Evolutionary conservation across 2,329 filamentous ascomycete species (phyloP).

Genomic region (Onygenales sp.): DNA sequence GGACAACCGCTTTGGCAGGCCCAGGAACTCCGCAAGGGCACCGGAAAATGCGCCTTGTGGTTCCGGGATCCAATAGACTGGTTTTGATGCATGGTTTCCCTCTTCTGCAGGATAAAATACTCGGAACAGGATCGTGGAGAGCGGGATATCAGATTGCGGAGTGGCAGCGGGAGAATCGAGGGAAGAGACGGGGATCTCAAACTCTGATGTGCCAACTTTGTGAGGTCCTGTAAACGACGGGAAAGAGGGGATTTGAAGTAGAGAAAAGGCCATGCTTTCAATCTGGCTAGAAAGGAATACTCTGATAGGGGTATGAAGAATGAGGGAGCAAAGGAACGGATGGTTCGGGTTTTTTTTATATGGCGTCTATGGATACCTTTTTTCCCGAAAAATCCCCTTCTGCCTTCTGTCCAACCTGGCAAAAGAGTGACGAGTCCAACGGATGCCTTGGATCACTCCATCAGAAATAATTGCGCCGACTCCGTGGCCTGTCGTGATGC

Average conservation of each 20-base stretch:
- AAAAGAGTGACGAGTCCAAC: too few species aligned
- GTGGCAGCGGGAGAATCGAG: constrained; percentile 42
- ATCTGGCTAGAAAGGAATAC: background rate
- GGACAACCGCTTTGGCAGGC: constrained; percentile 46
- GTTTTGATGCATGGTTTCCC: constrained; percentile 39
- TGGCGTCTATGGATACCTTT: background rate
- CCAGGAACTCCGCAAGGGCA: constrained; percentile 68
- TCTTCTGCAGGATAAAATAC: constrained; percentile 65
- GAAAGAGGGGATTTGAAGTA: constrained; percentile 56
- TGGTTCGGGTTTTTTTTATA: background rate
- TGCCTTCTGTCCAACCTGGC: too few species aligned
- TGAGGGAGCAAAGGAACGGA: background rate
- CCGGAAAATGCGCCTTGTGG: constrained; percentile 66
- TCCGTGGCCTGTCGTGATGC: background rate
- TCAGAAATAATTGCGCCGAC: background rate
- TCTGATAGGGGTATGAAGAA: background rate
- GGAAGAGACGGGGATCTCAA: constrained; percentile 61
- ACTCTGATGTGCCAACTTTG: constrained; percentile 68
- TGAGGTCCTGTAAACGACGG: constrained; percentile 68
- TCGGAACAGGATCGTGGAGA: constrained; percentile 68
- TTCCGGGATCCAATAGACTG: constrained; percentile 65
- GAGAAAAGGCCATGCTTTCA: background rate
- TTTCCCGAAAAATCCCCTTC: too few species aligned
- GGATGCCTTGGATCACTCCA: background rate
- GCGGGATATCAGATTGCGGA: constrained; percentile 43